Evolutionary conservation across 2,329 filamentous ascomycete species (phyloP), one percentile per base, ranked within the genome.

Genomic region (Microsporum audouinii): DNA sequence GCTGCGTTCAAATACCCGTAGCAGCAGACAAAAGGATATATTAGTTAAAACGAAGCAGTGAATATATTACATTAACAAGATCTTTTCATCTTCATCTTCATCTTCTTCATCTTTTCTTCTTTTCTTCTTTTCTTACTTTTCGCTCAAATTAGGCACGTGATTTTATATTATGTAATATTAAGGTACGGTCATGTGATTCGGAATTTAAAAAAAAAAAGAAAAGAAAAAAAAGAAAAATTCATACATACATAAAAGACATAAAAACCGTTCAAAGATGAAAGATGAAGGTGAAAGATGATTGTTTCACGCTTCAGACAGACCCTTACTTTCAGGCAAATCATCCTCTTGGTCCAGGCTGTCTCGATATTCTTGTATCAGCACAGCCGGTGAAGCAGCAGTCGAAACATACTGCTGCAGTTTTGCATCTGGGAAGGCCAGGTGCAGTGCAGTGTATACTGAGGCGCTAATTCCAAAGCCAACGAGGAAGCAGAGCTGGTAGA

Each of bases 401-500:
- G 62, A 57, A 31, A 63, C 62, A 60, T 51, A 63, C 17, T 63
- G 36, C 27, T 58, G 53, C 7, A 63, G 17, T 12, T 29, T 39
- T 14, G 4, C 17, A n/a, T 57, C 55, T 12, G 72, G 71, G 55
- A 67, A 71, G 1, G 70, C 31, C 36, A 64, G 68, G 62, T 73
- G 72, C 38, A 76, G 62, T 3, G 43, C 64, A 51, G 64, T 71
- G 55, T 74, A 72, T 2, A 73, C 64, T 2, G 69, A 61, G 59
- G 76, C 75, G 62, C 73, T 73, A 56, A 77, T 75, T 2, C 67
- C 67, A 59, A 77, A 72, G 0, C 76, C 76, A 0, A 76, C 65
- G 7, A 74, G 68, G 62, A 74, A 78, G 0, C 73, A 73, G 10
- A 78, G 68, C 59, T 77, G 74, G 66, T 77, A 77, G 0, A 78